These are phyloP conservation scores for Plasmodium gaboni DNA, from an alignment of 169 alveolate species.

Conservation along the genomic window DNA sequence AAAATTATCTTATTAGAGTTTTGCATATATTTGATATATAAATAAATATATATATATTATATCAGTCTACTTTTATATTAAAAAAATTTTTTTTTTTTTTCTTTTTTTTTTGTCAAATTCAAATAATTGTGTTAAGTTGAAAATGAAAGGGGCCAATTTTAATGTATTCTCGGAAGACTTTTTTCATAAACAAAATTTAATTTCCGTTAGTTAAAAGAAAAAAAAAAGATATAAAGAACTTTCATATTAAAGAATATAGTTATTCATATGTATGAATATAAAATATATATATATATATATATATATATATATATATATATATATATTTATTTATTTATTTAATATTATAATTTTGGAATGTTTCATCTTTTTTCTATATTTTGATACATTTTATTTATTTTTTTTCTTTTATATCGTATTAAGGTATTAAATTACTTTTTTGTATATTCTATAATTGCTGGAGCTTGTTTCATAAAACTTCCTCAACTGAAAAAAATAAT, in stretches of 20 bases:
- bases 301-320: background rate
- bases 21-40: too few relatives aligned
- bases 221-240: background rate
- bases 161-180: slow-evolving; percentile 34
- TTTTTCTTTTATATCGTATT: background rate
- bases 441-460: slow-evolving; percentile 21
- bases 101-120: background rate
- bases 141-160: slow-evolving; percentile 14
- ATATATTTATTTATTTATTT: background rate
- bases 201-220: slow-evolving; percentile 14
- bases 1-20: too few relatives aligned
- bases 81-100: background rate
- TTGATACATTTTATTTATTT: background rate
- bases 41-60: too few relatives aligned
- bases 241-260: background rate
- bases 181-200: slow-evolving; percentile 18
- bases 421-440: slow-evolving; percentile 48
- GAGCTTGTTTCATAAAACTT: slow-evolving; percentile 35
- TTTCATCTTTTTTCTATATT: background rate
- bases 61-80: too few relatives aligned
- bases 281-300: background rate
- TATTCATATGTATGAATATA: background rate
- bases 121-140: background rate
- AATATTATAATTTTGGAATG: background rate
- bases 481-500: slow-evolving; percentile 50